Conservation (phyloP, 805 yeast species). For the Sugiyamaella chiloensis region DNA sequence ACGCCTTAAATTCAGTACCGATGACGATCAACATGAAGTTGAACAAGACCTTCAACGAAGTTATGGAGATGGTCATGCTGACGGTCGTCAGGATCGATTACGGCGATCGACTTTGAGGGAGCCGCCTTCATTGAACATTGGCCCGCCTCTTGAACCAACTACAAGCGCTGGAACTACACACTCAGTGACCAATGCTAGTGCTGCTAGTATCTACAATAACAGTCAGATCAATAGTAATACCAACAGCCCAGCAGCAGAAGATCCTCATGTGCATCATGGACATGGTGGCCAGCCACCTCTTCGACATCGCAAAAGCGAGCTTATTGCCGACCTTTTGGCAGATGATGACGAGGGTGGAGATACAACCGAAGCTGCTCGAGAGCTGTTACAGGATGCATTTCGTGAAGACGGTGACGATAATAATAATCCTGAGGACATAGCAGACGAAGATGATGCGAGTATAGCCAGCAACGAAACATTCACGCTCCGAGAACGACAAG, state of each 20-base stretch:
- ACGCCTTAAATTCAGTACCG: constrained; percentile 61
- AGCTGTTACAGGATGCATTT: constrained; percentile 1
- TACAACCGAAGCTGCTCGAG: constrained; percentile 6
- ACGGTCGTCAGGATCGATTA: constrained; percentile 54
- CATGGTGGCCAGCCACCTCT: not conserved
- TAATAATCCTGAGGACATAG: constrained; percentile 5
- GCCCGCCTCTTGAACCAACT: not conserved
- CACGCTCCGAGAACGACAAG: constrained; percentile 88
- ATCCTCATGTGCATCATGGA: not conserved
- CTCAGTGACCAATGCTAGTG: not conserved
- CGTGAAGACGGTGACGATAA: constrained; percentile 15
- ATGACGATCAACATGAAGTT: constrained; percentile 74
- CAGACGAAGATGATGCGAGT: constrained; percentile 33
- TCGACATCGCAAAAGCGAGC: constrained; percentile 18
- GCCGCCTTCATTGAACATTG: constrained; percentile 1
- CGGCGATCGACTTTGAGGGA: constrained; percentile 10
- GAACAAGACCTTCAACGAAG: constrained; percentile 56
- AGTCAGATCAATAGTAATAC: no score
- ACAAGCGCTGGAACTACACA: not conserved
- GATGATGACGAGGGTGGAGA: constrained; percentile 13
- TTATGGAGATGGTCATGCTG: constrained; percentile 70
- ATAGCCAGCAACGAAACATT: constrained; percentile 65
- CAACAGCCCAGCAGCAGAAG: no score
- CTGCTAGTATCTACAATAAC: no score
- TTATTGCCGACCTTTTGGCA: constrained; percentile 15